Conservation (phyloP, 1,139 yeast species). For the Nakaseomyces nivariensis region DNA sequence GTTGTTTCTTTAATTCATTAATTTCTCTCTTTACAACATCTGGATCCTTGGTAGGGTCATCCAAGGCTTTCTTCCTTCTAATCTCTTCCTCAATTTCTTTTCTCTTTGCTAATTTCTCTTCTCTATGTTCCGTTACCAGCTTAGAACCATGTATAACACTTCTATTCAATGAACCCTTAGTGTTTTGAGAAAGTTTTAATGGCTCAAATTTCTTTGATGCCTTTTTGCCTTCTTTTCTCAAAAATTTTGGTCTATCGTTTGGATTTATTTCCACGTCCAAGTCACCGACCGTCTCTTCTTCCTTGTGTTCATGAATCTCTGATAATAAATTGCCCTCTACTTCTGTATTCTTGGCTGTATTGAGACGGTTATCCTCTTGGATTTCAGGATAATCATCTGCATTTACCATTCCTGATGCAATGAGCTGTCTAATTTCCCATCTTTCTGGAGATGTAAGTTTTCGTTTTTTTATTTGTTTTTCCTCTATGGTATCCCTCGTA, state of each 20-base stretch:
- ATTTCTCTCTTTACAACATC: slow-evolving; percentile 10
- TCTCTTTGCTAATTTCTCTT: slow-evolving; percentile 42
- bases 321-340: slow-evolving; percentile 19
- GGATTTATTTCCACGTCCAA: slow-evolving; percentile 64
- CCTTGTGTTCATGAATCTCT: slow-evolving; percentile 1
- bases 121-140: slow-evolving; percentile 56
- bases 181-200: slow-evolving; percentile 50
- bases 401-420: slow-evolving; percentile 67
- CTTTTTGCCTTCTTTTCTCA: slow-evolving; percentile 39
- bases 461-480: slow-evolving; percentile 27
- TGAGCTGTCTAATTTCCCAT: slow-evolving; percentile 81
- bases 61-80: slow-evolving; percentile 22
- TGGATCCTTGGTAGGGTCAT: slow-evolving; percentile 36
- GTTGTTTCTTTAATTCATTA: slow-evolving; percentile 20
- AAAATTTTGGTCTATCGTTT: slow-evolving; percentile 58
- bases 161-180: slow-evolving; percentile 69
- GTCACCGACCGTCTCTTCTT: slow-evolving; percentile 41
- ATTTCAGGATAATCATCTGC: slow-evolving; percentile 67
- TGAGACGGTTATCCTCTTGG: slow-evolving; percentile 38
- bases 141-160: slow-evolving; percentile 73
- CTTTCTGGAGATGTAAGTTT: slow-evolving; percentile 75
- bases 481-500: slow-evolving; percentile 6
- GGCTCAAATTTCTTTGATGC: slow-evolving; percentile 42
- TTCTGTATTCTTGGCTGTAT: slow-evolving; percentile 23
- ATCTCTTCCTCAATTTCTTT: slow-evolving; percentile 35